These are phyloP conservation scores for Canavalia gladiata DNA, from an alignment of 306 rosid species.

Conservation along the genomic window DNA sequence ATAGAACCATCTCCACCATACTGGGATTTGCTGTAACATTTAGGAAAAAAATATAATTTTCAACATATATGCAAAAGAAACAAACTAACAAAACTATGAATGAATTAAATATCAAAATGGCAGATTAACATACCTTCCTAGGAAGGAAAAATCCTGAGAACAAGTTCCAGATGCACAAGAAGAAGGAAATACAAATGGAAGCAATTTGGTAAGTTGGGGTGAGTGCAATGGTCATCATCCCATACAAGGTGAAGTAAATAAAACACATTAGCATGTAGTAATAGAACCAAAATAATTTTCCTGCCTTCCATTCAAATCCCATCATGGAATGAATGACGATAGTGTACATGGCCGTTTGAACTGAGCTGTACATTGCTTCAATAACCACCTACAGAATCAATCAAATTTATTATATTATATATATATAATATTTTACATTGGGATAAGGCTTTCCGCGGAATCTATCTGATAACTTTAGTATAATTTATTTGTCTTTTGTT, in stretches of 20 bases:
- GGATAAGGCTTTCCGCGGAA: too few species aligned
- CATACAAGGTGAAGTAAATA: slow-evolving; percentile 76
- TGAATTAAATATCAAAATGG: slow-evolving; percentile 11
- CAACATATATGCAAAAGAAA: not conserved
- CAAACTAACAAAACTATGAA: not conserved
- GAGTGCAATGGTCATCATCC: slow-evolving; percentile 85
- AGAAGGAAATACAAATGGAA: slow-evolving; percentile 67
- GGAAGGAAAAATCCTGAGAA: slow-evolving; percentile 63
- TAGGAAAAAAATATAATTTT: not conserved
- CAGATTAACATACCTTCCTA: slow-evolving; percentile 59
- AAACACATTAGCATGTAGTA: slow-evolving; percentile 73
- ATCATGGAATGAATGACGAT: slow-evolving; percentile 68
- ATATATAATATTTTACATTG: too few species aligned
- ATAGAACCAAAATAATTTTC: slow-evolving; percentile 72
- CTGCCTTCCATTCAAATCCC: slow-evolving; percentile 64
- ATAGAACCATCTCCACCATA: slow-evolving; percentile 89
- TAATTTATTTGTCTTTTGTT: too few species aligned
- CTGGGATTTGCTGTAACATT: slow-evolving; percentile 67
- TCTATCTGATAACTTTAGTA: too few species aligned
- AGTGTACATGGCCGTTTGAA: slow-evolving; percentile 62
- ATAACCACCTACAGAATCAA: slow-evolving; percentile 69
- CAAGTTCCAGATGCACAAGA: slow-evolving; percentile 79
- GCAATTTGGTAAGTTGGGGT: slow-evolving; percentile 78
- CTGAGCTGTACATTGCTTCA: slow-evolving; percentile 64
- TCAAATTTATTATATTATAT: not conserved